Conservation (phyloP, 1,284 basidiomycete species). For the Malassezia brasiliensis region DNA sequence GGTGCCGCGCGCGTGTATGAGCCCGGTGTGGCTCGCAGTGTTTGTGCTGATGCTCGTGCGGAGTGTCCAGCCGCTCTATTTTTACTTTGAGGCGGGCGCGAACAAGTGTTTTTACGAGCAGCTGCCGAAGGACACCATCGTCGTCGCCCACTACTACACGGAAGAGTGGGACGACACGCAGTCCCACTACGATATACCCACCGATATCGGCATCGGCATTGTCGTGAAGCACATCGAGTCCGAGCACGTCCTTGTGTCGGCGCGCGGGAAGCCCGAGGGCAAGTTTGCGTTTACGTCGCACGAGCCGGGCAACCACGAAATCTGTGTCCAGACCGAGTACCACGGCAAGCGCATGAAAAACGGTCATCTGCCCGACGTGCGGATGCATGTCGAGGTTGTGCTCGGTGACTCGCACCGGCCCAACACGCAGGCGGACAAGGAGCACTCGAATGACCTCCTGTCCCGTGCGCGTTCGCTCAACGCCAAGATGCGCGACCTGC, state of each 20-base stretch:
- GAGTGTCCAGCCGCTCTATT: conserved; percentile 42
- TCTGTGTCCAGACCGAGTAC: conserved; percentile 76
- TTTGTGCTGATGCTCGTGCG: conserved; percentile 4
- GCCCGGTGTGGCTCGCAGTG: conserved; percentile 6
- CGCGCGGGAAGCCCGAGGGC: conserved; percentile 76
- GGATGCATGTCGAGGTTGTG: conserved; percentile 85
- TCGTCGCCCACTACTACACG: conserved; percentile 66
- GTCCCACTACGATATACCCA: conserved; percentile 64
- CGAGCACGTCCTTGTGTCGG: conserved; percentile 57
- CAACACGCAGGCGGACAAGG: conserved; percentile 35
- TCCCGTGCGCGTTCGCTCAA: conserved; percentile 82
- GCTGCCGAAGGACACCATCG: conserved; percentile 88
- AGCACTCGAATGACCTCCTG: conserved; percentile 75
- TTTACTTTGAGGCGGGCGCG: conserved; percentile 49
- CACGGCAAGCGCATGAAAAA: conserved; percentile 14
- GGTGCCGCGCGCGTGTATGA: not conserved
- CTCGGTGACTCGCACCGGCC: conserved; percentile 78
- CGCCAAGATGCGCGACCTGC: conserved; percentile 78
- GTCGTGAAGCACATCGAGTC: conserved; percentile 58
- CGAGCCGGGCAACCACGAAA: conserved; percentile 89
- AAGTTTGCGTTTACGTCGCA: conserved; percentile 95
- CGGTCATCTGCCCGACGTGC: conserved; percentile 74
- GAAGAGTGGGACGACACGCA: conserved; percentile 74
- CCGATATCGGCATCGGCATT: conserved; percentile 75
- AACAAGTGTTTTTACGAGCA: conserved; percentile 83